Evolutionary conservation across 2,329 filamentous ascomycete species (phyloP).

Genomic region (Colletotrichum sublineola): DNA sequence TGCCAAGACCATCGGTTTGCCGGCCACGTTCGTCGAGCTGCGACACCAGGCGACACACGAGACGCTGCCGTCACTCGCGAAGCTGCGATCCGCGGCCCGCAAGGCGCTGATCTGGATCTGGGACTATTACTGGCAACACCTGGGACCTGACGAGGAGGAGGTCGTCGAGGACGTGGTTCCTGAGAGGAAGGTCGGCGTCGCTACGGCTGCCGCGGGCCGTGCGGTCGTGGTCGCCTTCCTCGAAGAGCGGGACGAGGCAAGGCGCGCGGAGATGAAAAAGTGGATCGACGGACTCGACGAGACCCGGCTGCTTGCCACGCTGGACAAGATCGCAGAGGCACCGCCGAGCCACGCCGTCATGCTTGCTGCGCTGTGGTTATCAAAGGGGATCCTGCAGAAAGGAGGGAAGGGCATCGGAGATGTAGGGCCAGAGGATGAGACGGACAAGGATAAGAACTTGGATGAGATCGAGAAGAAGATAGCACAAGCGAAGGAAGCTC

Average conservation of each 20-base stretch:
- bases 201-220: constrained; percentile 47
- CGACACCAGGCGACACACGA: constrained; percentile 93
- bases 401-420: constrained; percentile 39
- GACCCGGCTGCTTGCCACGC: constrained; percentile 52
- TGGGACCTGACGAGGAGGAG: constrained; percentile 49
- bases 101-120: constrained; percentile 88
- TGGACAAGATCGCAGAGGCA: constrained; percentile 56
- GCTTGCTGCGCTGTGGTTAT: constrained; percentile 60
- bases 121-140: constrained; percentile 84
- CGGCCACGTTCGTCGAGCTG: constrained; percentile 87
- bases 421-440: constrained; percentile 20
- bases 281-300: constrained; percentile 55
- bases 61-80: constrained; percentile 81
- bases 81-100: constrained; percentile 77
- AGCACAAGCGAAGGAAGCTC: constrained; percentile 35
- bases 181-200: constrained; percentile 32
- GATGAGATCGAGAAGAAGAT: constrained; percentile 44
- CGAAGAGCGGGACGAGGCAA: constrained; percentile 50
- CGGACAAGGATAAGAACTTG: constrained; percentile 48
- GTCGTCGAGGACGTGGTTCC: constrained; percentile 41
- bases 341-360: constrained; percentile 60
- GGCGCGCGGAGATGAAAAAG: constrained; percentile 46
- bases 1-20: constrained; percentile 76
- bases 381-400: constrained; percentile 55
- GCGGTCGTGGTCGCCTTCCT: constrained; percentile 57